phyloP scores from a whole-genome alignment of 306 rosid genomes.

The Cicer pinnatifidum region DNA sequence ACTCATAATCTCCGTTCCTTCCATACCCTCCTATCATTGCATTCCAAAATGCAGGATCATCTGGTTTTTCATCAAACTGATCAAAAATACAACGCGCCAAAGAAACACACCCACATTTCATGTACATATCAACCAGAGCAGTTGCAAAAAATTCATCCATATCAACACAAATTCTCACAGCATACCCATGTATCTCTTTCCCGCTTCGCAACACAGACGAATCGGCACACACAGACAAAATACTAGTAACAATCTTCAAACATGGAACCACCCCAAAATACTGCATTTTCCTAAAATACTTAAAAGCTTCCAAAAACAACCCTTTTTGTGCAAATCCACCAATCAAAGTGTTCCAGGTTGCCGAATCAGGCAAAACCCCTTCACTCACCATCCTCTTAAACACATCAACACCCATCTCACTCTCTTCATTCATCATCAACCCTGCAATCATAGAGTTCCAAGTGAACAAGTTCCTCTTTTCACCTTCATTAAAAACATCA shows the following conservation, averaged over 20 bases:
- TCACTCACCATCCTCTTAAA: slow-evolving; percentile 54
- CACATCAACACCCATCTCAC: slow-evolving; percentile 56
- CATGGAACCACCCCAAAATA: slow-evolving; percentile 52
- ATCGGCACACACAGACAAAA: slow-evolving; percentile 66
- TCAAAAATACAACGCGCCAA: slow-evolving; percentile 59
- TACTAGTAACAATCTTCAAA: slow-evolving; percentile 63
- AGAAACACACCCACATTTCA: slow-evolving; percentile 69
- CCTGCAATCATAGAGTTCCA: slow-evolving; percentile 76
- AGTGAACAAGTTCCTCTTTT: slow-evolving; percentile 61
- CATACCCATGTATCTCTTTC: slow-evolving; percentile 65
- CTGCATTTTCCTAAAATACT: slow-evolving; percentile 67
- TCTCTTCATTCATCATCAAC: slow-evolving; percentile 64
- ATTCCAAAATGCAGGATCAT: slow-evolving; percentile 80
- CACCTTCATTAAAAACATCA: slow-evolving; percentile 46
- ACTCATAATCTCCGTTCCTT: slow-evolving; percentile 65
- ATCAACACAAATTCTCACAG: slow-evolving; percentile 49
- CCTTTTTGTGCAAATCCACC: slow-evolving; percentile 65
- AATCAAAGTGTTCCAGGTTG: slow-evolving; percentile 78
- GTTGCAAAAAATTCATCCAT: slow-evolving; percentile 65
- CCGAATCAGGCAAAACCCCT: slow-evolving; percentile 69
- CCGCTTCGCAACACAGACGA: slow-evolving; percentile 58
- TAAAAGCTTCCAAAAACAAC: slow-evolving; percentile 54
- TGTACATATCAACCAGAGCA: slow-evolving; percentile 67
- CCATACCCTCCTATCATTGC: slow-evolving; percentile 75
- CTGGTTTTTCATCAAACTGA: slow-evolving; percentile 59